Percentiles rank a stretch among this genome's conserved stretches.
Evolutionary conservation across 169 alveolate genomes (phyloP).

Genomic region (Eimeria brunetti): DNA sequence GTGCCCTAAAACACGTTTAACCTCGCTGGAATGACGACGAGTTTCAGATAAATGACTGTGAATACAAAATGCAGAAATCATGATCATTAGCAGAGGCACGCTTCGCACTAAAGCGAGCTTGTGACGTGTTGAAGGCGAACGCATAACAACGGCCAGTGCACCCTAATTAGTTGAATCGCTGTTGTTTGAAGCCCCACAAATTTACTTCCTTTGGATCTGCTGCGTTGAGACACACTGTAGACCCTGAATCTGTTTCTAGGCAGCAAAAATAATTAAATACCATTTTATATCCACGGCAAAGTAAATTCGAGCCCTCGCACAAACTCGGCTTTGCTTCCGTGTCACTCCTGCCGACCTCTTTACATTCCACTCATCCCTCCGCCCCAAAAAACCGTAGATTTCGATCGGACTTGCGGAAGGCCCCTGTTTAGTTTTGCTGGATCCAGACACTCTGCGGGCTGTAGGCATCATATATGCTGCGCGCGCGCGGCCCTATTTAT

Average conservation of each 20-base stretch:
- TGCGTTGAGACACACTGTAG: conserved; percentile 2
- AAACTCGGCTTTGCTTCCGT: conserved; percentile 10
- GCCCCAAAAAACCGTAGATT: background rate
- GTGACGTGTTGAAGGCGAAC: conserved; percentile 2
- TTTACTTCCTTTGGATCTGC: background rate
- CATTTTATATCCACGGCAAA: background rate
- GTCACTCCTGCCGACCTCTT: background rate
- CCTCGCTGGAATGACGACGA: background rate
- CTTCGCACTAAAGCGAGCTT: background rate
- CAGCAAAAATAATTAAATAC: background rate
- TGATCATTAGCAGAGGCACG: background rate
- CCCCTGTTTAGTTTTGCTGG: conserved; percentile 22
- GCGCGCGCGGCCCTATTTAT: conserved; percentile 7
- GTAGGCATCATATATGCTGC: background rate
- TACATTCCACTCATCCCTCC: conserved; percentile 22
- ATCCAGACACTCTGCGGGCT: background rate
- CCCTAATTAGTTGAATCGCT: background rate
- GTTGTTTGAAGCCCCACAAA: conserved; percentile 13
- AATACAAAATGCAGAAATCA: background rate
- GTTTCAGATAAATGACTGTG: background rate
- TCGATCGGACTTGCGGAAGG: conserved; percentile 22
- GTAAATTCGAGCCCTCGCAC: background rate
- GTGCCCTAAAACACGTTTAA: background rate
- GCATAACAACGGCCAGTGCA: background rate
- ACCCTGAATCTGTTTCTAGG: background rate